Percentiles rank a stretch among this genome's conserved stretches.
Conservation (phyloP, 257 asterid species). For the Pogostemon cablin region DNA sequence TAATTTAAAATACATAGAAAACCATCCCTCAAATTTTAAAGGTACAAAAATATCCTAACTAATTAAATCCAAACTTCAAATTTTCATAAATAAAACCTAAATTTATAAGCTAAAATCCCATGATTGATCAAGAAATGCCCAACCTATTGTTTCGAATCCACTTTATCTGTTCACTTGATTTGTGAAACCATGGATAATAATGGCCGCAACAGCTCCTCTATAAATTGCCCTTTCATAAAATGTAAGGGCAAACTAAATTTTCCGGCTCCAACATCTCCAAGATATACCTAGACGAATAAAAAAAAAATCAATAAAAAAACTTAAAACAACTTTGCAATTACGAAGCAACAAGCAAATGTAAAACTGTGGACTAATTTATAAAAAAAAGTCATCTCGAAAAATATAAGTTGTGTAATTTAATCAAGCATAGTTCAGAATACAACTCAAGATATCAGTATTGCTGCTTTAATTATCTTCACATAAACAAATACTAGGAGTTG, state of each 20-base stretch:
- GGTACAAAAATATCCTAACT: too few species aligned
- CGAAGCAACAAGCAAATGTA: not conserved
- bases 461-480: not conserved
- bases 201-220: constrained; percentile 91
- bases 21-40: too few species aligned
- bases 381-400: not conserved
- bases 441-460: not conserved
- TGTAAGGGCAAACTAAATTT: constrained; percentile 82
- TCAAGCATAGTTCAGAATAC: not conserved
- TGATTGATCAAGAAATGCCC: too few species aligned
- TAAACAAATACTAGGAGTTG: not conserved
- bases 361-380: not conserved
- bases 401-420: not conserved
- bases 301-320: not conserved
- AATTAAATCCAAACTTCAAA: too few species aligned
- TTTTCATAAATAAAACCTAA: too few species aligned
- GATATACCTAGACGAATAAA: constrained; percentile 58
- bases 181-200: constrained; percentile 75
- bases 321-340: constrained; percentile 24
- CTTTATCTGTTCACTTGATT: constrained; percentile 47
- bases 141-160: too few species aligned
- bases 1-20: too few species aligned
- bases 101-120: too few species aligned
- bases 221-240: constrained; percentile 84
- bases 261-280: constrained; percentile 94